Conservation (phyloP, 2,329 filamentous ascomycete genomes). For the Lecanicillium sp. region DNA sequence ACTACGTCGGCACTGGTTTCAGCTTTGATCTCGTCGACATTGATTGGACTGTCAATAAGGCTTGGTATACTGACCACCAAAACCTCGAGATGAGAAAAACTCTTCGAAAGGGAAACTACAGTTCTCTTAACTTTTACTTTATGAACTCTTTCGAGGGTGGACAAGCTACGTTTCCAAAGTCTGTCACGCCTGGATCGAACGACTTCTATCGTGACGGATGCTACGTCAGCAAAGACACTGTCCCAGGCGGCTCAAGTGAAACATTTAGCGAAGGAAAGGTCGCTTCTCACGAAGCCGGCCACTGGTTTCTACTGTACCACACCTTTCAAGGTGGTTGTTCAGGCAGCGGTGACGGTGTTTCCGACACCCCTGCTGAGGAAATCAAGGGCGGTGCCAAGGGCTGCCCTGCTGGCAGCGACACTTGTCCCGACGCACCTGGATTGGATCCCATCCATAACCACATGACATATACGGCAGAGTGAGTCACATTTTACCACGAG, state of each 20-base stretch:
- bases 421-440: conserved; percentile 17
- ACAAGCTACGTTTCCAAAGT: conserved; percentile 29
- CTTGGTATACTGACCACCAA: neutral
- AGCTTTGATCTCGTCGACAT: neutral
- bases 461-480: conserved; percentile 20
- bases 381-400: conserved; percentile 14
- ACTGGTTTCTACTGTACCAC: conserved; percentile 37
- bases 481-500: neutral
- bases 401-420: conserved; percentile 22
- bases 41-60: neutral
- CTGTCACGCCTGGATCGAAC: conserved; percentile 12
- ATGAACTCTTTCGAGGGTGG: conserved; percentile 24
- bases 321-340: conserved; percentile 30
- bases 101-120: conserved; percentile 28
- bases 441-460: conserved; percentile 20
- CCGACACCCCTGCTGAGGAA: conserved; percentile 28
- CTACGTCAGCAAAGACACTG: conserved; percentile 9
- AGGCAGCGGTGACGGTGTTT: conserved; percentile 25
- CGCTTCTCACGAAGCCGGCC: conserved; percentile 30
- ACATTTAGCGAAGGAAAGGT: conserved; percentile 20
- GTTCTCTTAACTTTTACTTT: conserved; percentile 36
- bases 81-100: neutral
- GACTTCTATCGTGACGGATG: conserved; percentile 13
- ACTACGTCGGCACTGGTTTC: neutral
- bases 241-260: conserved; percentile 16